Conservation (phyloP, 176 grass and related monocot genomes). For the Oryza meyeriana region DNA sequence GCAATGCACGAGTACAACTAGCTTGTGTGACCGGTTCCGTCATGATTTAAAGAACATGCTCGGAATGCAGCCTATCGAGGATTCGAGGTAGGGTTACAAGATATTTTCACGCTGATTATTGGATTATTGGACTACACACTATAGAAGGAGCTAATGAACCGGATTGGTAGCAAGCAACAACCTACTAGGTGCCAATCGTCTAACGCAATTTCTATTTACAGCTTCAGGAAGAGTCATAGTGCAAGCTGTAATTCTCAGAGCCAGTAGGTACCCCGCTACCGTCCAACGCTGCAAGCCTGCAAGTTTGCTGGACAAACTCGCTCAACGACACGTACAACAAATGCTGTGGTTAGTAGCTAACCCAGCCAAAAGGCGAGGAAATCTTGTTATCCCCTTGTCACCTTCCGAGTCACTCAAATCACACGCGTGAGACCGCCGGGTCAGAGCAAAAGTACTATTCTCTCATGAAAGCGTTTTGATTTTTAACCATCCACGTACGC, state of each 20-base stretch:
- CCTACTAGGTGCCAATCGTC: neutral
- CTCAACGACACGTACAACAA: slow-evolving; percentile 9
- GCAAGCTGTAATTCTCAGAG: neutral
- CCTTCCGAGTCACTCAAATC: neutral
- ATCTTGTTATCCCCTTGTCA: neutral
- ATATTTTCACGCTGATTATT: too few relatives aligned
- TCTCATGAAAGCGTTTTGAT: neutral
- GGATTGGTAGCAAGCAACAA: neutral
- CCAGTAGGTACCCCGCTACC: neutral
- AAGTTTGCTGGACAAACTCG: neutral
- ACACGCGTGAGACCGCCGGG: neutral
- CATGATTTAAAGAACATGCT: too few relatives aligned
- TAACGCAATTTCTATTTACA: neutral
- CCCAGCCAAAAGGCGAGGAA: neutral
- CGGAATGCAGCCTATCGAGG: too few relatives aligned
- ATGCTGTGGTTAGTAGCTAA: neutral
- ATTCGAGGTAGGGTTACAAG: too few relatives aligned
- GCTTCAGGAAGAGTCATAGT: neutral
- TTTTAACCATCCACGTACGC: slow-evolving; percentile 16
- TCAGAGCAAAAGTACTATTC: neutral
- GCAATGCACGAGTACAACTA: too few relatives aligned
- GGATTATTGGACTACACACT: neutral
- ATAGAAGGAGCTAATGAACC: neutral
- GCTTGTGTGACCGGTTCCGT: too few relatives aligned
- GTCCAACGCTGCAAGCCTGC: neutral